phyloP scores from a whole-genome alignment of 352 stramenopile genomes.

The Phytophthora melonis region DNA sequence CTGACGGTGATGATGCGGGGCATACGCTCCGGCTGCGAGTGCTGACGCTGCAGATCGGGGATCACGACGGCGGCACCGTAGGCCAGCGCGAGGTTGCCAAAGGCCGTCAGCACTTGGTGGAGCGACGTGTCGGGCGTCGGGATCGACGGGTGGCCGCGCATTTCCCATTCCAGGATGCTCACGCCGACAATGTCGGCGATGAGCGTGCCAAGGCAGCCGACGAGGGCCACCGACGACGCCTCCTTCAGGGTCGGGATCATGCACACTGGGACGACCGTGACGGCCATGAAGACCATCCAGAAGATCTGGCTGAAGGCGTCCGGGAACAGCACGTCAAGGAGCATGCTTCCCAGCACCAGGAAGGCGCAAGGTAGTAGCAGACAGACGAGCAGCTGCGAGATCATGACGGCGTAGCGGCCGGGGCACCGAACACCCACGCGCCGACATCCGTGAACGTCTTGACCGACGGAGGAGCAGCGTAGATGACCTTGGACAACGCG shows the following conservation, averaged over 20 bases:
- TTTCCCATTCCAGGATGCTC: constrained; percentile 41
- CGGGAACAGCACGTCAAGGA: constrained; percentile 61
- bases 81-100: constrained; percentile 43
- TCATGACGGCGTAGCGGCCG: constrained; percentile 52
- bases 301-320: constrained; percentile 51
- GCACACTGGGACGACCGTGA: constrained; percentile 42
- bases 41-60: constrained; percentile 46
- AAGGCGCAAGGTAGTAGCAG: constrained; percentile 58
- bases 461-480: constrained; percentile 42
- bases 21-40: constrained; percentile 57
- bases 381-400: constrained; percentile 55
- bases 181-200: constrained; percentile 43
- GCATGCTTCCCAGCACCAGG: constrained; percentile 57
- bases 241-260: constrained; percentile 49
- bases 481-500: constrained; percentile 50
- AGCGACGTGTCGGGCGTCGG: constrained; percentile 38
- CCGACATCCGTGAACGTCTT: constrained; percentile 61
- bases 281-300: constrained; percentile 52
- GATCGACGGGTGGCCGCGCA: constrained; percentile 44
- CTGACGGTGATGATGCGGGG: constrained; percentile 51
- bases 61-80: constrained; percentile 46
- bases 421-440: constrained; percentile 49
- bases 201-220: constrained; percentile 43
- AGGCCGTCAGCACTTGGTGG: constrained; percentile 40
- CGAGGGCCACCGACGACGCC: constrained; percentile 30